Evolutionary conservation across 441 rosid genomes (phyloP).

Genomic region (Hura crepitans): DNA sequence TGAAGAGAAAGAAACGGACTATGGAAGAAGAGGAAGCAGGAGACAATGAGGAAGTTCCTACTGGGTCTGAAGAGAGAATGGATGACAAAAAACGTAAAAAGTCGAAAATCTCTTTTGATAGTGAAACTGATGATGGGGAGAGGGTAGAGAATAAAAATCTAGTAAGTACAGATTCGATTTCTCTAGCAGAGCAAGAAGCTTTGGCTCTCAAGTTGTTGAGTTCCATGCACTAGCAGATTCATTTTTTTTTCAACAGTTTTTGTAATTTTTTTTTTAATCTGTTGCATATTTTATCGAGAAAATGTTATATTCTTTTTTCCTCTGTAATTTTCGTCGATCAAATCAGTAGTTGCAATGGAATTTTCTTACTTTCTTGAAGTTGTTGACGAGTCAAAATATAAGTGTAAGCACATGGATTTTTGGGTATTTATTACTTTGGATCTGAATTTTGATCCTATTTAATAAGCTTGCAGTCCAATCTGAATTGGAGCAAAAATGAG

Average conservation of each 20-base stretch:
- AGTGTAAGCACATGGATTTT: too few relatives aligned
- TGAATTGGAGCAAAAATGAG: too few relatives aligned
- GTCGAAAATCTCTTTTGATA: constrained; percentile 43
- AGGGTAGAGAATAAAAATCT: constrained; percentile 1
- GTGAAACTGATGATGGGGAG: constrained; percentile 33
- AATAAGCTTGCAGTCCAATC: too few relatives aligned
- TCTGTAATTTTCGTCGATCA: too few relatives aligned
- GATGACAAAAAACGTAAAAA: constrained; percentile 35
- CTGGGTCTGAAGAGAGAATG: constrained; percentile 42
- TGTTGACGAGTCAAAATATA: too few relatives aligned
- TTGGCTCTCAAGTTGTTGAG: constrained; percentile 61
- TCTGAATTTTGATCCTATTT: too few relatives aligned
- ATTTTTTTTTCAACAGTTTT: background rate
- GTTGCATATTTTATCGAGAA: background rate
- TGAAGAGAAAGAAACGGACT: constrained; percentile 58
- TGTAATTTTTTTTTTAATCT: background rate
- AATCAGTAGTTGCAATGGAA: too few relatives aligned
- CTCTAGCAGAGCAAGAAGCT: constrained; percentile 70
- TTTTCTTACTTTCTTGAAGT: too few relatives aligned
- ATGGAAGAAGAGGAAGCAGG: constrained; percentile 39
- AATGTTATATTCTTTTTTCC: too few relatives aligned
- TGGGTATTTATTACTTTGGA: too few relatives aligned
- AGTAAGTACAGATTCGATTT: constrained; percentile 38
- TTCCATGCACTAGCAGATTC: constrained; percentile 39
- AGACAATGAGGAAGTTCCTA: constrained; percentile 38